Evolutionary conservation across 1,284 basidiomycete species (phyloP), one percentile per base, ranked within the genome.

Genomic region (Polyporus tsugae): DNA sequence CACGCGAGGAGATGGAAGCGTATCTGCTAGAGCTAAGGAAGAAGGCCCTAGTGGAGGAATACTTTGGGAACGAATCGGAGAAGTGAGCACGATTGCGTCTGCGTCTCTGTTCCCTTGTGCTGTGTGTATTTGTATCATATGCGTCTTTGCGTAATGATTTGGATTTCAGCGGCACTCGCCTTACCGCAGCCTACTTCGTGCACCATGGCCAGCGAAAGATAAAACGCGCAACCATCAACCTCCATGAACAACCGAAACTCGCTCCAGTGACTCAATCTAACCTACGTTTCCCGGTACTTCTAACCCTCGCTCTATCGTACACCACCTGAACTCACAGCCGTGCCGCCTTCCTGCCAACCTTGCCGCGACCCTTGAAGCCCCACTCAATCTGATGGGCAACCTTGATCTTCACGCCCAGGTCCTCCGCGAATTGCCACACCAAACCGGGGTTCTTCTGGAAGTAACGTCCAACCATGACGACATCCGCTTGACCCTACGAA

Each of bases 31-130:
- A 87, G 49, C 82, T 95, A 73, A 85, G 94, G 77, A 98, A 98
- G 83, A 86, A 90, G 79, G 91, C 92, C 19, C 79, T 98, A 62
- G 87, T 96, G 66, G 92, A 95, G 72, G 95, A 97, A 82, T 93
- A 93, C 78, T 86, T 89, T 70, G 88, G 87, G 15, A 74, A 80
- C 55, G 74, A 75, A 70, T 57, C 67, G 58, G 52, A 55, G 52
- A 52, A 61, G 59, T 63, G 65, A 64, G 62, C 62, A 46, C 42
- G n/a, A 17, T n/a, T 46, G n/a, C n/a, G n/a, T n/a, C n/a, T n/a
- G 33, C 15, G 17, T 63, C 49, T 19, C 35, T 33, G 13, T 55
- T n/a, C 11, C 22, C 25, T 38, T 7, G 22, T 42, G n/a, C 38
- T 10, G 19, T 38, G 19, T 44, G 52, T 42, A 57, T 63, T 55